Conservation (phyloP, 306 rosid genomes). For the Bauhinia variegata region DNA sequence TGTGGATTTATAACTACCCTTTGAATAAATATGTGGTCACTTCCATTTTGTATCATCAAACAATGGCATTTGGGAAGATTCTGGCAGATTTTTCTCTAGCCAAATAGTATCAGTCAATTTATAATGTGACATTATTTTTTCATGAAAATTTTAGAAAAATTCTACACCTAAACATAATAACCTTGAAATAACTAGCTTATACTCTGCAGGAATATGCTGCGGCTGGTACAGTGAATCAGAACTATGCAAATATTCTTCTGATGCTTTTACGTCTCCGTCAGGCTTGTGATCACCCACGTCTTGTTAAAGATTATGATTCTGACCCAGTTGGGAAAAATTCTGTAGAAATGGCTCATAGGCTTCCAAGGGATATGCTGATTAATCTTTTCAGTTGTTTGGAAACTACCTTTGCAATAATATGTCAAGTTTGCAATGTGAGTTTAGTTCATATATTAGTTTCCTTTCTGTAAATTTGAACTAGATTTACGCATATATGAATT, state of each 20-base stretch:
- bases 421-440: conserved; percentile 79
- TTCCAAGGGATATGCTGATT: conserved; percentile 71
- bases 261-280: conserved; percentile 98
- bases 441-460: conserved; percentile 35
- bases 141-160: conserved; percentile 10
- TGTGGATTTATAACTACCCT: not conserved
- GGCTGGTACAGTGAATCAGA: conserved; percentile 97
- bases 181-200: conserved; percentile 34
- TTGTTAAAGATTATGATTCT: conserved; percentile 75
- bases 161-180: conserved; percentile 22
- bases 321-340: conserved; percentile 73
- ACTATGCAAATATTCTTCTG: conserved; percentile 93
- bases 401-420: conserved; percentile 67
- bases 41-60: too few species aligned
- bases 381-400: conserved; percentile 69
- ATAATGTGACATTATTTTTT: conserved; percentile 1
- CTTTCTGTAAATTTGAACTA: conserved; percentile 19
- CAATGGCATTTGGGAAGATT: too few species aligned
- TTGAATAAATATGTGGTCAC: too few species aligned
- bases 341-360: conserved; percentile 68
- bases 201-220: conserved; percentile 96
- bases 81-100: too few species aligned
- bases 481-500: too few species aligned
- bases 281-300: conserved; percentile 96
- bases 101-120: too few species aligned